These are phyloP conservation scores for Cyberlindnera amylophila DNA, from an alignment of 805 yeast species.

Conservation along the genomic window DNA sequence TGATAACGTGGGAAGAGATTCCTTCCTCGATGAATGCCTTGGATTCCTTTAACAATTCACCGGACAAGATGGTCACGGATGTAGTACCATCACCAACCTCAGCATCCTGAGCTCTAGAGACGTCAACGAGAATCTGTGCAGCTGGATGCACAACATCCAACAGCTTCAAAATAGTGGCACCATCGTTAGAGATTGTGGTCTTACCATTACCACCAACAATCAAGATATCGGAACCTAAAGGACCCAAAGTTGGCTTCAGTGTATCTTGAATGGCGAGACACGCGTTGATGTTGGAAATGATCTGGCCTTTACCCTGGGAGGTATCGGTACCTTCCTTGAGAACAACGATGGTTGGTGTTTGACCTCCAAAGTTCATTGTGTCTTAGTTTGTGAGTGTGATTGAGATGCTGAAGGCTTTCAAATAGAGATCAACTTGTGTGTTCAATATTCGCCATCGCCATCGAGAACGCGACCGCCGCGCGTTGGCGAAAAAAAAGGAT, in stretches of 20 bases:
- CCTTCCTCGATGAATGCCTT: conserved; percentile 94
- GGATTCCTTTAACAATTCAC: conserved; percentile 89
- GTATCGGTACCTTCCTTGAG: conserved; percentile 97
- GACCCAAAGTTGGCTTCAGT: conserved; percentile 91
- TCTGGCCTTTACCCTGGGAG: conserved; percentile 95
- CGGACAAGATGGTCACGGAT: conserved; percentile 89
- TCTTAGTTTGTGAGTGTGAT: not conserved
- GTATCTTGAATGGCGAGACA: conserved; percentile 97
- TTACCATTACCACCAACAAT: conserved; percentile 79
- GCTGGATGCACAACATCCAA: conserved; percentile 98
- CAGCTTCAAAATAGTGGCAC: conserved; percentile 90
- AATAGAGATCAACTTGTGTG: not conserved
- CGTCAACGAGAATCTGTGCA: conserved; percentile 91
- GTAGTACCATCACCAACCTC: conserved; percentile 99
- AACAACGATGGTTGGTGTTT: conserved; percentile 97
- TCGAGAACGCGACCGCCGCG: conserved; percentile 1
- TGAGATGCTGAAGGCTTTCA: not conserved
- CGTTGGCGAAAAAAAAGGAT: not conserved
- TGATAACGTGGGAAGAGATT: conserved; percentile 83
- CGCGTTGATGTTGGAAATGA: conserved; percentile 92
- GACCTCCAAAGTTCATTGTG: conserved; percentile 81
- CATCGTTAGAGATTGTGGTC: conserved; percentile 96
- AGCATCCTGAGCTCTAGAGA: conserved; percentile 94
- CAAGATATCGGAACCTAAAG: conserved; percentile 93
- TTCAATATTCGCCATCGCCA: conserved; percentile 3